phyloP scores from a whole-genome alignment of 129 eudicot genomes.

The Apium graveolens region DNA sequence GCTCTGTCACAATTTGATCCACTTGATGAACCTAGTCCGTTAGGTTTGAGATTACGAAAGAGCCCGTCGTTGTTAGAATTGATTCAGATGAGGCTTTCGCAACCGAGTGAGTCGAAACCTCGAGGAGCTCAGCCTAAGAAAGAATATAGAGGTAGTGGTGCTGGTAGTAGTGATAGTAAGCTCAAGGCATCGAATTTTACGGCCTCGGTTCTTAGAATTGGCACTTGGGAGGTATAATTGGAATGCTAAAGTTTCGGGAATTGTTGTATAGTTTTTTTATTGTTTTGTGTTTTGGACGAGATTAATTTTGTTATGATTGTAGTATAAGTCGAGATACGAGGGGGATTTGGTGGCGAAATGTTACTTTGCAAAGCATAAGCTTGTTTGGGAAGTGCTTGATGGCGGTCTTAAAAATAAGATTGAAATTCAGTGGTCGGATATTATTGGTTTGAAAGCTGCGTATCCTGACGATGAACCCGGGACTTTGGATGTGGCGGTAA shows the following conservation, averaged over 20 bases:
- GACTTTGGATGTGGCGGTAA: slow-evolving; percentile 90
- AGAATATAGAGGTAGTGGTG: slow-evolving; percentile 30
- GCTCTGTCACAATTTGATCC: slow-evolving; percentile 45
- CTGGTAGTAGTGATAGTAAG: slow-evolving; percentile 37
- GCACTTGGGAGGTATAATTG: slow-evolving; percentile 83
- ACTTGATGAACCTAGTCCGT: slow-evolving; percentile 81
- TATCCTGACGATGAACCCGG: slow-evolving; percentile 82
- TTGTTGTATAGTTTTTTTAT: not conserved
- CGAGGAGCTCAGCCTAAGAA: slow-evolving; percentile 28
- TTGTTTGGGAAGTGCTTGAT: slow-evolving; percentile 98
- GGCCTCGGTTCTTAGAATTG: slow-evolving; percentile 64
- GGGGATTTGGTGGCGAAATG: slow-evolving; percentile 95
- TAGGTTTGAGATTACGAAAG: slow-evolving; percentile 74
- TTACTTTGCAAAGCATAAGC: slow-evolving; percentile 94
- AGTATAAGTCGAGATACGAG: slow-evolving; percentile 87
- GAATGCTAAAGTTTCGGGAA: not conserved
- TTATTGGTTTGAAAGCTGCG: slow-evolving; percentile 69
- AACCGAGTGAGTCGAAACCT: slow-evolving; percentile 37
- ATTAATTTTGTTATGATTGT: not conserved
- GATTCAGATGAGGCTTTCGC: slow-evolving; percentile 76
- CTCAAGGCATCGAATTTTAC: slow-evolving; percentile 90
- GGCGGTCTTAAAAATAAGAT: slow-evolving; percentile 97
- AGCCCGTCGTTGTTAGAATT: slow-evolving; percentile 82
- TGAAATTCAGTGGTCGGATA: slow-evolving; percentile 96
- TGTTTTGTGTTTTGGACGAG: not conserved